Evolutionary conservation across 2,329 filamentous ascomycete genomes (phyloP).

Genomic region (Diplodia intermedia): DNA sequence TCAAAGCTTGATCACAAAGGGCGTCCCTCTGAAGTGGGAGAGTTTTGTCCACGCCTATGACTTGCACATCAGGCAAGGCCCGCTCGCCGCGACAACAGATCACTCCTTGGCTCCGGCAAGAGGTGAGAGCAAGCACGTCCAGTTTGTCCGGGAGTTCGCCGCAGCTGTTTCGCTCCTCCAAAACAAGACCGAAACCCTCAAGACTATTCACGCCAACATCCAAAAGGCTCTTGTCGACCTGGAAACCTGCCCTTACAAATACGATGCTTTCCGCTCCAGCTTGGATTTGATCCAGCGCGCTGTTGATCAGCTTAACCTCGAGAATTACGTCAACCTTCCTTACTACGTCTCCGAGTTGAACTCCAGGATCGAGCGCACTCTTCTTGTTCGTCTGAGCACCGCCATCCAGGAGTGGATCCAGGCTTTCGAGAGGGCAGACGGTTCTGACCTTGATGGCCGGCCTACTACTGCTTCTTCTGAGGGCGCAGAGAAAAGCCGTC

Average conservation of each 20-base stretch:
- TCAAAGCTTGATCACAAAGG: slow-evolving; percentile 81
- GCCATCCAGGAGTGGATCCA: slow-evolving; percentile 88
- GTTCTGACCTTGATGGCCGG: slow-evolving; percentile 58
- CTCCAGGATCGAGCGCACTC: slow-evolving; percentile 77
- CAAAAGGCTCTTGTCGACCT: slow-evolving; percentile 85
- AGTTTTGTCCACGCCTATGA: slow-evolving; percentile 98
- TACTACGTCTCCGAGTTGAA: slow-evolving; percentile 93
- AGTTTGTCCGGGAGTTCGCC: slow-evolving; percentile 95
- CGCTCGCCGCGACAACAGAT: slow-evolving; percentile 58
- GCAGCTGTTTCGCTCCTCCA: slow-evolving; percentile 86
- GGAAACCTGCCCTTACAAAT: slow-evolving; percentile 81
- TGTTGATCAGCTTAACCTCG: slow-evolving; percentile 94
- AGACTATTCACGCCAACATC: slow-evolving; percentile 77
- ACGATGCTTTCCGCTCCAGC: slow-evolving; percentile 77
- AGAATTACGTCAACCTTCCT: slow-evolving; percentile 91
- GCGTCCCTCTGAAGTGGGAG: slow-evolving; percentile 92
- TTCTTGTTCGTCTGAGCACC: slow-evolving; percentile 81
- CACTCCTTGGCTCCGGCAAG: slow-evolving; percentile 53
- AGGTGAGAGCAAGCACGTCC: slow-evolving; percentile 88
- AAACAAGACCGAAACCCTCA: slow-evolving; percentile 80
- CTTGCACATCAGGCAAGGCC: slow-evolving; percentile 73
- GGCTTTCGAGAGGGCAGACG: slow-evolving; percentile 69
- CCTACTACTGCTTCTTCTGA: slow-evolving; percentile 50
- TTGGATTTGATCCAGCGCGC: slow-evolving; percentile 87
- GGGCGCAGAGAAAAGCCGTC: slow-evolving; percentile 49